Percentiles rank a stretch among this genome's conserved stretches.
phyloP scores from a whole-genome alignment of 2,329 filamentous ascomycete genomes.

The Epichloe sp. region DNA sequence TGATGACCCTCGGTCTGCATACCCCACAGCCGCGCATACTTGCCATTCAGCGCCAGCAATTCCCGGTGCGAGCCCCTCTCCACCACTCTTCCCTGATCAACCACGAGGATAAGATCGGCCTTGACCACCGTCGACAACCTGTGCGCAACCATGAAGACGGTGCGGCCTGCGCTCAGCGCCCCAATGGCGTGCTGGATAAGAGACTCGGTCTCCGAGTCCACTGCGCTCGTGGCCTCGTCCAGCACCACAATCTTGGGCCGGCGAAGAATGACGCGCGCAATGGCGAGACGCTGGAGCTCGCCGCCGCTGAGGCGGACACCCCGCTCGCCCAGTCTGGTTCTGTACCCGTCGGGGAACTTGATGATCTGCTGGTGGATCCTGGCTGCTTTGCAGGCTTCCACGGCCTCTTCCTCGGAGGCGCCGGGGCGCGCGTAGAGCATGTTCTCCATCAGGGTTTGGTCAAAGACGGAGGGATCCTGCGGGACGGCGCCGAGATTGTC shows the following conservation, averaged over 20 bases:
- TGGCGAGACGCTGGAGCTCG: conserved; percentile 36
- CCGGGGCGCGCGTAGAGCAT: conserved; percentile 47
- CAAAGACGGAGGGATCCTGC: conserved; percentile 51
- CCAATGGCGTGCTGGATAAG: conserved; percentile 33
- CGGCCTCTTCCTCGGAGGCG: conserved; percentile 47
- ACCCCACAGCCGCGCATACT: conserved; percentile 38
- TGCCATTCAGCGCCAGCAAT: conserved; percentile 31
- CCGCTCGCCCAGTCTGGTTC: conserved; percentile 34
- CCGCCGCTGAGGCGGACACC: conserved; percentile 36
- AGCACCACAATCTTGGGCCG: conserved; percentile 21
- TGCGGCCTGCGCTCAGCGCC: conserved; percentile 31
- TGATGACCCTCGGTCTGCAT: conserved; percentile 21
- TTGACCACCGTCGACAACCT: conserved; percentile 26
- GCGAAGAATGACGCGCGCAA: conserved; percentile 25
- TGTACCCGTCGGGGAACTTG: conserved; percentile 38
- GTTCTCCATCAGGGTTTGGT: conserved; percentile 51
- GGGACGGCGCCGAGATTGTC: conserved; percentile 50
- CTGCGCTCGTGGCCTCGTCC: conserved; percentile 38
- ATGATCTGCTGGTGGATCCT: conserved; percentile 52
- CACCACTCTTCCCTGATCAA: conserved; percentile 36
- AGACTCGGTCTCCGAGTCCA: conserved; percentile 31
- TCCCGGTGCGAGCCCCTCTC: conserved; percentile 39
- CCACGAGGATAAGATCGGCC: conserved; percentile 39
- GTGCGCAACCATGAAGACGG: conserved; percentile 38
- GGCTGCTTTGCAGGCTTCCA: conserved; percentile 46